These are phyloP conservation scores for Euptelea pleiosperma DNA, from an alignment of 164 flowering plant species.

Conservation along the genomic window DNA sequence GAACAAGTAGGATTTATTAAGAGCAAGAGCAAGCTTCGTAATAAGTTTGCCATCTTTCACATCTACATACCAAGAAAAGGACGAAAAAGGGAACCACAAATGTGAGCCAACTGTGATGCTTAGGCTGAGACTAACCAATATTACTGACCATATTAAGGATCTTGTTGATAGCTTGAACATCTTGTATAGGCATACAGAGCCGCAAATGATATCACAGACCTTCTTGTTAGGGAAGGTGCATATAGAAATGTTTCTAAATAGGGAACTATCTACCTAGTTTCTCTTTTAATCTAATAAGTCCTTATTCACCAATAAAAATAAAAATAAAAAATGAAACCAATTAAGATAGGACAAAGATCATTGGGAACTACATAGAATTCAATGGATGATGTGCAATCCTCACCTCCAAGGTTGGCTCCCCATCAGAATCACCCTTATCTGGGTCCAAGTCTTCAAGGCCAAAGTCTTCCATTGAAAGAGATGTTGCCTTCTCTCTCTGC, in stretches of 20 bases:
- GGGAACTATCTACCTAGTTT: not conserved
- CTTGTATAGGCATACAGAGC: too few relatives aligned
- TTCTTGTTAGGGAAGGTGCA: not conserved
- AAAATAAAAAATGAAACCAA: not conserved
- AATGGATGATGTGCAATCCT: conserved; percentile 1
- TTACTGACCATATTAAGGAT: too few relatives aligned
- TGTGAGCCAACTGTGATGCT: too few relatives aligned
- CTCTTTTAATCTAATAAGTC: not conserved
- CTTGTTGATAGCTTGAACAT: too few relatives aligned
- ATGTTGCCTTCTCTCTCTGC: conserved; percentile 49
- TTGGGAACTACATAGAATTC: not conserved
- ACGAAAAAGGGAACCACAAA: too few relatives aligned
- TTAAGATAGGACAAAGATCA: not conserved
- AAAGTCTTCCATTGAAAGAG: conserved; percentile 54
- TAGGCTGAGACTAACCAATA: too few relatives aligned
- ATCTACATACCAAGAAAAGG: too few relatives aligned
- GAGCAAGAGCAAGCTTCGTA: too few relatives aligned
- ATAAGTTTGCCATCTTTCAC: too few relatives aligned
- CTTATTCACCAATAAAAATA: not conserved
- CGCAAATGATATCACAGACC: not conserved
- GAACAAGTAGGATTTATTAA: too few relatives aligned
- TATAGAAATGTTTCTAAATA: not conserved
- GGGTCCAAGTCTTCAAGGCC: conserved; percentile 56
- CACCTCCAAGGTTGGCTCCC: conserved; percentile 58
- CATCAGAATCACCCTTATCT: conserved; percentile 42